Evolutionary conservation across 2,329 filamentous ascomycete species (phyloP).

Genomic region (Westerdykella sp.): DNA sequence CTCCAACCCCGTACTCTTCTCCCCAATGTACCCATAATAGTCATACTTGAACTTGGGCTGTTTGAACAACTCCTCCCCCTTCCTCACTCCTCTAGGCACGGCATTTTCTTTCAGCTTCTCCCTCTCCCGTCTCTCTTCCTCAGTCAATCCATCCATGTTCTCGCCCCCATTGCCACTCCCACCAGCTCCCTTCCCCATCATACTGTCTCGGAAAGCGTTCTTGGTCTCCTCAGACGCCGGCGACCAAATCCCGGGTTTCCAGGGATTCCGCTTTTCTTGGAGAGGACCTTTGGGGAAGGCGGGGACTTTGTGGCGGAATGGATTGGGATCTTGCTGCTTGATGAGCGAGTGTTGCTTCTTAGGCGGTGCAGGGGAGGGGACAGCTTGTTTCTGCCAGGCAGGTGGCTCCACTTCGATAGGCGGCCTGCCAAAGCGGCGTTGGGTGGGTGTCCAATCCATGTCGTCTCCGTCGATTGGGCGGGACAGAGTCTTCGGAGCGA

Average conservation of each 20-base stretch:
- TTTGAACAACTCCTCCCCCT: conserved; percentile 25
- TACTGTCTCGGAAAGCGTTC: conserved; percentile 43
- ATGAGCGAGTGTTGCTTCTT: conserved; percentile 18
- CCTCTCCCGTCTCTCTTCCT: conserved; percentile 2
- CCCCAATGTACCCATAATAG: conserved; percentile 17
- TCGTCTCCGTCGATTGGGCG: conserved; percentile 41
- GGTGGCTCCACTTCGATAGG: background rate
- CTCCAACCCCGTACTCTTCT: conserved; percentile 29
- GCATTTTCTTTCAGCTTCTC: conserved; percentile 18
- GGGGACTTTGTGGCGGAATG: conserved; percentile 67
- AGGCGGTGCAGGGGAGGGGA: background rate
- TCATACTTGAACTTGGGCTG: conserved; percentile 32
- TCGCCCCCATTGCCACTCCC: background rate
- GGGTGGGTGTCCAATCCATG: conserved; percentile 69
- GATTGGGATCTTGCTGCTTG: conserved; percentile 37
- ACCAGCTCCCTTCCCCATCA: conserved; percentile 8
- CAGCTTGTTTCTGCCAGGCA: background rate
- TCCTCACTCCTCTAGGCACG: conserved; percentile 23
- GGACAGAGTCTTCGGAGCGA: conserved; percentile 7
- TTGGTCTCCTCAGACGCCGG: conserved; percentile 49
- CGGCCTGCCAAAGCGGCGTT: conserved; percentile 28
- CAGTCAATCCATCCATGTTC: background rate
- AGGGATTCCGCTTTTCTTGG: conserved; percentile 56
- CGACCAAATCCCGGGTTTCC: conserved; percentile 39
- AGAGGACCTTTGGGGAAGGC: conserved; percentile 60